Conservation (phyloP, 495 filamentous ascomycete genomes). For the Usnea hakonensis region DNA sequence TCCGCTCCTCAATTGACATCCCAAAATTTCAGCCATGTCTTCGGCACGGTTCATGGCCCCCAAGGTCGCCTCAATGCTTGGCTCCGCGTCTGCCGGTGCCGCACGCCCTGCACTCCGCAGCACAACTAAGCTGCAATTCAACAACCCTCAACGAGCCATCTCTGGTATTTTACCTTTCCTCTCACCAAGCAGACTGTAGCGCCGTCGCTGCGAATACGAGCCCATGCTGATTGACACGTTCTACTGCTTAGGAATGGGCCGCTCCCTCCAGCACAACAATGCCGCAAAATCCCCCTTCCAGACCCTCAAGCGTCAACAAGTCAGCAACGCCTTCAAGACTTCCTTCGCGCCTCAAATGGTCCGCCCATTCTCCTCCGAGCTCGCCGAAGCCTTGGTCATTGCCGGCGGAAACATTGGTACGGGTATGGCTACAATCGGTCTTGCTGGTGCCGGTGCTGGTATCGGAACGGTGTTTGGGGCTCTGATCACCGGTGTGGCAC, state of each 20-base stretch:
- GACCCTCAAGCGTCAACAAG: slow-evolving; percentile 62
- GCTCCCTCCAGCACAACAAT: slow-evolving; percentile 22
- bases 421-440: slow-evolving; percentile 79
- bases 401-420: slow-evolving; percentile 84
- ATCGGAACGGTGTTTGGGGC: slow-evolving; percentile 86
- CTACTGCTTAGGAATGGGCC: slow-evolving; percentile 2
- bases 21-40: slow-evolving; percentile 5
- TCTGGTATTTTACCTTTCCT: slow-evolving; percentile 3
- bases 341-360: slow-evolving; percentile 53
- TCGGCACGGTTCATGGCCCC: slow-evolving; percentile 12
- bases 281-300: slow-evolving; percentile 33
- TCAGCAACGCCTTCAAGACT: slow-evolving; percentile 50
- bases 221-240: neutral
- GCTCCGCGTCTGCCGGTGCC: slow-evolving; percentile 2
- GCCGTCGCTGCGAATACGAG: neutral
- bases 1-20: slow-evolving; percentile 12
- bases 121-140: slow-evolving; percentile 15
- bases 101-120: slow-evolving; percentile 16
- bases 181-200: neutral
- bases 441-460: slow-evolving; percentile 86
- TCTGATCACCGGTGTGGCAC: slow-evolving; percentile 74
- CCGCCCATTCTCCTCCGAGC: slow-evolving; percentile 72
- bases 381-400: slow-evolving; percentile 76
- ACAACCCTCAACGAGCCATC: slow-evolving; percentile 15
- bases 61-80: slow-evolving; percentile 17